These are phyloP conservation scores for Cutaneotrichosporon sp. DNA, from an alignment of 1,284 basidiomycete species.

Conservation along the genomic window DNA sequence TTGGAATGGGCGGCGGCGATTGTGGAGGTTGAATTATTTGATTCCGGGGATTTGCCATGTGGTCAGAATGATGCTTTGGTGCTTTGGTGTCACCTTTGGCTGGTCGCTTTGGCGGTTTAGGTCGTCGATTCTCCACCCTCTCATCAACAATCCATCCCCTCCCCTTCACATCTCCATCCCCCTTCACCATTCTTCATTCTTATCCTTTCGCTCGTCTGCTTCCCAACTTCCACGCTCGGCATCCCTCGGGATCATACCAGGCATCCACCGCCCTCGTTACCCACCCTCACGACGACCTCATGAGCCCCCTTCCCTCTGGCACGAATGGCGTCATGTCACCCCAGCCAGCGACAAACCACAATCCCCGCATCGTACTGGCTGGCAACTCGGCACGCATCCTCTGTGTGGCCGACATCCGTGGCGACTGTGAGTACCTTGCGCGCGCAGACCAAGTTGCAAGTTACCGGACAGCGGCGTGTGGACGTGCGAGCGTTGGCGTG, in stretches of 20 bases:
- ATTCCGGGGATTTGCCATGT: neutral
- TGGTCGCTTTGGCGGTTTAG: neutral
- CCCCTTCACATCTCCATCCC: neutral
- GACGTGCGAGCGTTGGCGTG: neutral
- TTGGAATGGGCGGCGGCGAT: neutral
- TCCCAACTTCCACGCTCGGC: neutral
- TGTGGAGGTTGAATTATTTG: neutral
- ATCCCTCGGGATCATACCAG: neutral
- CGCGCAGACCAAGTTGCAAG: neutral
- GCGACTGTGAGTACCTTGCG: constrained; percentile 54
- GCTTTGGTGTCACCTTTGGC: neutral
- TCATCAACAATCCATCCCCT: neutral
- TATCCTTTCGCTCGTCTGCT: neutral
- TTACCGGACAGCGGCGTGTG: neutral
- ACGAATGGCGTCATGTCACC: constrained; percentile 26
- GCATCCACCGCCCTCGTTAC: neutral
- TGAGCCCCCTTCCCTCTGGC: constrained; percentile 13
- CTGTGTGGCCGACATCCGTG: constrained; percentile 94
- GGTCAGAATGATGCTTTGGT: neutral
- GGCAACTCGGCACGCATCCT: constrained; percentile 73
- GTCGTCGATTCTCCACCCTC: neutral
- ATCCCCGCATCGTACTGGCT: constrained; percentile 42
- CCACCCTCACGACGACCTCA: constrained; percentile 1
- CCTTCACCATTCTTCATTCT: neutral
- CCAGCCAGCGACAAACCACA: constrained; percentile 16